phyloP scores from a whole-genome alignment of 1,284 basidiomycete genomes.

The Ustilago nuda region DNA sequence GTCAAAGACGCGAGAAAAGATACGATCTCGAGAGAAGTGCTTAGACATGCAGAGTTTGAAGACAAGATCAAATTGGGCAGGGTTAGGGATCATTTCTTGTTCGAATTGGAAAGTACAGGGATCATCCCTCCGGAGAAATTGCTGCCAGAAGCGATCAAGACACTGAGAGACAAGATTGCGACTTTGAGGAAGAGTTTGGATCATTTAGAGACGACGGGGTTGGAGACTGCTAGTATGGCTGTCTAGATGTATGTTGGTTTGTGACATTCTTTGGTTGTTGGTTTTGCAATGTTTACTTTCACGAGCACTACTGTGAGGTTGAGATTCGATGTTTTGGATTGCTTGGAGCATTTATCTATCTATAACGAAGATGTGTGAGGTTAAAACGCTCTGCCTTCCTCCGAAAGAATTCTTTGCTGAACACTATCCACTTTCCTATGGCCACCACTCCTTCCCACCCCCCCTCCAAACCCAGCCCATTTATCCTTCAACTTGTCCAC shows the following conservation, averaged over 20 bases:
- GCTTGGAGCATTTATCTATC: neutral
- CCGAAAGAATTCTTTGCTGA: slow-evolving; percentile 50
- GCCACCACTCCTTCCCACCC: slow-evolving; percentile 12
- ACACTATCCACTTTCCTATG: slow-evolving; percentile 50
- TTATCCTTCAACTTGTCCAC: slow-evolving; percentile 45
- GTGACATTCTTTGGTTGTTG: neutral
- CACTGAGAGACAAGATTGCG: slow-evolving; percentile 85
- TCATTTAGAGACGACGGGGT: slow-evolving; percentile 45
- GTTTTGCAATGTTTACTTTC: slow-evolving; percentile 22
- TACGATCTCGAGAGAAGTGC: slow-evolving; percentile 90
- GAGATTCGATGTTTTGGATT: neutral
- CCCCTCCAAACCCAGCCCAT: slow-evolving; percentile 39
- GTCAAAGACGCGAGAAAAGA: slow-evolving; percentile 81
- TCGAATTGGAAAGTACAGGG: slow-evolving; percentile 89
- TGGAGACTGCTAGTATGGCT: slow-evolving; percentile 32
- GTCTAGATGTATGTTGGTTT: slow-evolving; percentile 6
- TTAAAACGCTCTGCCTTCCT: slow-evolving; percentile 53
- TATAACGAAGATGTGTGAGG: neutral
- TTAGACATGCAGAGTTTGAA: slow-evolving; percentile 90
- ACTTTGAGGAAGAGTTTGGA: slow-evolving; percentile 60
- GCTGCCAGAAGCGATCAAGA: slow-evolving; percentile 83
- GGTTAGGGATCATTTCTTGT: slow-evolving; percentile 93
- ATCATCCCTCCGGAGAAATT: slow-evolving; percentile 86
- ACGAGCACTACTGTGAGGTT: no score
- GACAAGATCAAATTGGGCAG: slow-evolving; percentile 85